Evolutionary conservation across 164 flowering plant genomes (phyloP).

Genomic region (Piper betle): DNA sequence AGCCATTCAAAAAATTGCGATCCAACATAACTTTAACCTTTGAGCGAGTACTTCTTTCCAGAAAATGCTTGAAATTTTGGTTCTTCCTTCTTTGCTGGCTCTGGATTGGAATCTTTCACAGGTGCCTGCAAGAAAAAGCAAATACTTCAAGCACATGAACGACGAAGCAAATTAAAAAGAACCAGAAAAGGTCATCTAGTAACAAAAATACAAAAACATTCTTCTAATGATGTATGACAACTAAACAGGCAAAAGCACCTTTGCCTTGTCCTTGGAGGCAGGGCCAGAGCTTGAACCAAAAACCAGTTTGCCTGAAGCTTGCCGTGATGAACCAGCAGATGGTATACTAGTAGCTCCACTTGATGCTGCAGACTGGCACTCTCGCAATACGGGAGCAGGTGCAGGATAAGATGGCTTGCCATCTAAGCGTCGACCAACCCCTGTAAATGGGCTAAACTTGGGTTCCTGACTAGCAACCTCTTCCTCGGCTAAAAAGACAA

Average conservation of each 20-base stretch:
- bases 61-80: conserved; percentile 77
- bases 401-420: conserved; percentile 49
- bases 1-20: too few species aligned
- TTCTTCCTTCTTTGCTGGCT: conserved; percentile 49
- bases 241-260: conserved; percentile 19
- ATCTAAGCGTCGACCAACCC: conserved; percentile 77
- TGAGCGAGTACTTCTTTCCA: conserved; percentile 74
- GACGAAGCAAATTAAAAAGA: too few species aligned
- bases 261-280: conserved; percentile 30
- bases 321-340: conserved; percentile 29
- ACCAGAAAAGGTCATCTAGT: too few species aligned
- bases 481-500: conserved; percentile 20
- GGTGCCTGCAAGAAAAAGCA: conserved; percentile 8
- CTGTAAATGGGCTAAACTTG: conserved; percentile 66
- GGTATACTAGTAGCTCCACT: conserved; percentile 37
- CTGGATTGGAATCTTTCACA: conserved; percentile 15
- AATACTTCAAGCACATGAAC: not conserved
- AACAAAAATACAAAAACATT: too few species aligned
- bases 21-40: conserved; percentile 27
- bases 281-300: conserved; percentile 63
- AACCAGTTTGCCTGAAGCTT: conserved; percentile 85
- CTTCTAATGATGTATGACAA: too few species aligned
- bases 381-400: conserved; percentile 24
- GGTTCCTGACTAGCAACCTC: conserved; percentile 49
- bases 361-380: conserved; percentile 27